Conservation (phyloP, 2,329 filamentous ascomycete species). For the Ceratocystis albifundus region DNA sequence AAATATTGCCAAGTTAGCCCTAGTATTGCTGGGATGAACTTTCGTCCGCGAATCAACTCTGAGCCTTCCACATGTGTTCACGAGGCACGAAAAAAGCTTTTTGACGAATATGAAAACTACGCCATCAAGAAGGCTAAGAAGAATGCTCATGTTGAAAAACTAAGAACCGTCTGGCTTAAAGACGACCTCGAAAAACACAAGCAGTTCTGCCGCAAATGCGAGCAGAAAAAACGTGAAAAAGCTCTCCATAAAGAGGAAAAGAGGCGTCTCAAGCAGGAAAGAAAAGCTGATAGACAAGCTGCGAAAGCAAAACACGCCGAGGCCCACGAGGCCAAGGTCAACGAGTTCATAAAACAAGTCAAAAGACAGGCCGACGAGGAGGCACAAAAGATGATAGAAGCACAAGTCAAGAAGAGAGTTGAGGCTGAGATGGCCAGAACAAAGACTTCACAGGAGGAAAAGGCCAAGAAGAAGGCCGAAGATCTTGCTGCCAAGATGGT, state of each 20-base stretch:
- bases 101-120: neutral
- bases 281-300: neutral
- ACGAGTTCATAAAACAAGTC: neutral
- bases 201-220: neutral
- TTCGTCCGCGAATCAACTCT: neutral
- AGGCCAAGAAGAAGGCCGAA: neutral
- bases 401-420: neutral
- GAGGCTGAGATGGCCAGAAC: neutral
- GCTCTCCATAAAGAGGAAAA: neutral
- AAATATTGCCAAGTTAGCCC: neutral
- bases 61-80: neutral
- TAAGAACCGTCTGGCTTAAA: neutral
- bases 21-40: neutral
- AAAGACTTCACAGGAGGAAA: neutral
- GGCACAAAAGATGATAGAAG: neutral
- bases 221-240: neutral
- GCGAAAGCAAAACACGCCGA: neutral
- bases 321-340: neutral
- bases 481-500: neutral
- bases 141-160: neutral
- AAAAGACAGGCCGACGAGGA: neutral
- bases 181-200: neutral
- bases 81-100: constrained; percentile 4
- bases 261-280: neutral
- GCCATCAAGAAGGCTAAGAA: neutral